Evolutionary conservation across 2,329 filamentous ascomycete genomes (phyloP).

Genomic region (Juglanconis juglandina): DNA sequence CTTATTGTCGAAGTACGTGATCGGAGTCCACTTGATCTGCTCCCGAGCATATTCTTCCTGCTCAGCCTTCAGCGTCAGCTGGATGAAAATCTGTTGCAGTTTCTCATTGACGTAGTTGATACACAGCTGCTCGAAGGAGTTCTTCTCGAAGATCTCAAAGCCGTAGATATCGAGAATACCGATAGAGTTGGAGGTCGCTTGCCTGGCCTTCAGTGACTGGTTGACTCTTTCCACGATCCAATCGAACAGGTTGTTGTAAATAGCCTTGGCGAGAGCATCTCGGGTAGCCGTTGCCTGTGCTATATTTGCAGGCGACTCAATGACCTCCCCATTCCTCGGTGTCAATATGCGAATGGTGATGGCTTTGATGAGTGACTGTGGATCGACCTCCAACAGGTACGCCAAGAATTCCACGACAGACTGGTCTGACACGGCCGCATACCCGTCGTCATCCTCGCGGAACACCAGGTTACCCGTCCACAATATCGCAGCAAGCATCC

Average conservation of each 20-base stretch:
- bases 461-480: conserved; percentile 97
- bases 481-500: conserved; percentile 84
- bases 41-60: conserved; percentile 96
- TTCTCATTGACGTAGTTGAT: conserved; percentile 99
- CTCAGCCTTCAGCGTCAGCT: conserved; percentile 91
- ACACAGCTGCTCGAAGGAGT: conserved; percentile 97
- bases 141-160: conserved; percentile 98
- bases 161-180: conserved; percentile 99
- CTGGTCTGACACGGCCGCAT: conserved; percentile 81
- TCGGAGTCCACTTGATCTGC: conserved; percentile 97
- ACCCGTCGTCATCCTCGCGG: conserved; percentile 81
- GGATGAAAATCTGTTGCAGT: conserved; percentile 97
- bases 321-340: conserved; percentile 62
- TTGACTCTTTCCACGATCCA: conserved; percentile 97
- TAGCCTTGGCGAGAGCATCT: conserved; percentile 89
- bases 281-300: conserved; percentile 82
- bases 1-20: conserved; percentile 99
- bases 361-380: conserved; percentile 75
- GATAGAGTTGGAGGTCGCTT: conserved; percentile 75
- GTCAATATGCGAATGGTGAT: conserved; percentile 86
- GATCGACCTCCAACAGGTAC: conserved; percentile 85
- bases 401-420: conserved; percentile 93
- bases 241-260: conserved; percentile 96
- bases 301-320: conserved; percentile 76
- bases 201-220: conserved; percentile 75